These are phyloP conservation scores for Pisolithus sp. DNA, from an alignment of 768 basidiomycete genomes.

Conservation along the genomic window DNA sequence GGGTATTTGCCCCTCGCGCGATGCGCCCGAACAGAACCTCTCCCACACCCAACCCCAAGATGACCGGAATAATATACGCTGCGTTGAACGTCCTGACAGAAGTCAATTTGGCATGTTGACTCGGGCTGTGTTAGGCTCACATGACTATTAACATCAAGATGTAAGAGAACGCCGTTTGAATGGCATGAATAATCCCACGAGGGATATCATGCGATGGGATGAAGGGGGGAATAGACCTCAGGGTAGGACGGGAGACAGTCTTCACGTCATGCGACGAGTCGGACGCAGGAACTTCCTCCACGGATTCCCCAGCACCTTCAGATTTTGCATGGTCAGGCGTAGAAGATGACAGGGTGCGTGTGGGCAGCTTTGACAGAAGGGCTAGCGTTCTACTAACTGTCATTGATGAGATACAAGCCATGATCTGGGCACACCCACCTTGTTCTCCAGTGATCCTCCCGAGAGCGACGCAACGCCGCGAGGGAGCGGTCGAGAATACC, in stretches of 20 bases:
- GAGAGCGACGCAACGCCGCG: conserved; percentile 44
- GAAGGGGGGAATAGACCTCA: conserved; percentile 54
- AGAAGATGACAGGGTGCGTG: neutral
- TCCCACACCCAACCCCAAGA: conserved; percentile 66
- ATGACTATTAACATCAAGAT: conserved; percentile 77
- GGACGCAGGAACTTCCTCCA: conserved; percentile 1
- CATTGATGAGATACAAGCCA: neutral
- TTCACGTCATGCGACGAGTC: neutral
- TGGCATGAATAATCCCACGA: conserved; percentile 57
- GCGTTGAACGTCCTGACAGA: conserved; percentile 72
- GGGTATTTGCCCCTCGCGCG: conserved; percentile 14
- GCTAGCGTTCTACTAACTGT: conserved; percentile 7
- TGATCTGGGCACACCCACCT: conserved; percentile 35
- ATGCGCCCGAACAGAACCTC: conserved; percentile 67
- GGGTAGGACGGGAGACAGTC: conserved; percentile 13
- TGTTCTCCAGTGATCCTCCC: conserved; percentile 52
- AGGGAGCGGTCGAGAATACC: conserved; percentile 69
- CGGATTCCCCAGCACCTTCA: conserved; percentile 1
- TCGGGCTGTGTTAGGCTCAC: conserved; percentile 36
- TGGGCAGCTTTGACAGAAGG: conserved; percentile 1
- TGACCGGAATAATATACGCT: conserved; percentile 66
- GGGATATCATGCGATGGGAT: conserved; percentile 58
- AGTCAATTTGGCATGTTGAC: conserved; percentile 6
- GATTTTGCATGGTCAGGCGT: neutral
- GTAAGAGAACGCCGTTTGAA: conserved; percentile 61